Evolutionary conservation across 2,329 filamentous ascomycete species (phyloP), one percentile per base, ranked within the genome.

Genomic region (Curvularia hawaiiensis): DNA sequence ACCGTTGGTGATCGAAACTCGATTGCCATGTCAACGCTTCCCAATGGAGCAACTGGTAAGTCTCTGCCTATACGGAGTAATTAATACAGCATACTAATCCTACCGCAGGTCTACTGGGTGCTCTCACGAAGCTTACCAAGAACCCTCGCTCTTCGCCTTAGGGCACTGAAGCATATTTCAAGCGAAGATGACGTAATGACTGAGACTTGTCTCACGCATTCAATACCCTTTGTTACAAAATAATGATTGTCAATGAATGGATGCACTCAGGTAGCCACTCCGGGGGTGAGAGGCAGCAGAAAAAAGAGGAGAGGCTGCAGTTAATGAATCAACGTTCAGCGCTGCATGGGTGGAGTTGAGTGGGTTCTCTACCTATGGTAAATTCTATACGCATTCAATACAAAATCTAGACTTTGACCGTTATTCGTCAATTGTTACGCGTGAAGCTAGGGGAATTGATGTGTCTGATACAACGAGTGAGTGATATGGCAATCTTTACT

Each of bases 1-100:
- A 96, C 91, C 63, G 80, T 98, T 35, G 92, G 93, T 50, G 90
- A 85, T 70, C 85, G 92, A 61, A 97, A 93, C 77, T 97, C 94
- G 0, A 90, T 96, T 75, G 94, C 94, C 8, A 88, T 86, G 47
- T 87, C 89, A 1, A 97, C 94, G 0, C 76, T 97, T 70, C 94
- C 92, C 0, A 94, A 97, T 75, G 94, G 94, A 64, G 92, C 96
- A 43, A 96, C 91, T 75, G 93, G 93, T 91, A 82, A 78, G 87
- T 82, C 6, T 22, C 1, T 41, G 20, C 40, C 1, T 39, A 20
- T 43, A 16, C 10, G 26, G 26, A 14, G 18, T 22, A 5, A 31
- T 2, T 30, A n/a, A 33, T 6, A 10, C 3, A 24, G n/a, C 38
- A 2, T 33, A 11, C 59, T 71, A 53, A 70, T 45, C 54, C 8